Percentiles rank a stretch among this genome's conserved stretches.
Evolutionary conservation across 2,329 filamentous ascomycete species (phyloP).

Genomic region (Phoma herbarum): DNA sequence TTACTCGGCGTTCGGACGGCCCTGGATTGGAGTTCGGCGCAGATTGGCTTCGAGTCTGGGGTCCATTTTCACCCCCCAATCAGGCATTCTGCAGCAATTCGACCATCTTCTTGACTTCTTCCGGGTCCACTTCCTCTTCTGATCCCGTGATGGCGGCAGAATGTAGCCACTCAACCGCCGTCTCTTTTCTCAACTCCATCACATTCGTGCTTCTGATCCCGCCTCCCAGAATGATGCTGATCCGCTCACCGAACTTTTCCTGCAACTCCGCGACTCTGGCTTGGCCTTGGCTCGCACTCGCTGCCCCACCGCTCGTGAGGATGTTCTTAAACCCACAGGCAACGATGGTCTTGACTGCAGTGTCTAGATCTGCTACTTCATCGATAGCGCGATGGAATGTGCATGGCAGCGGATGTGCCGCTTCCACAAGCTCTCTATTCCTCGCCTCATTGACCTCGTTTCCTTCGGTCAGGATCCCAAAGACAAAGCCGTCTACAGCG

Average conservation of each 20-base stretch:
- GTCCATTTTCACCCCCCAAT: neutral
- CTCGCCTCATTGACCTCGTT: conserved; percentile 52
- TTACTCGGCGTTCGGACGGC: neutral
- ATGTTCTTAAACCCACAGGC: conserved; percentile 57
- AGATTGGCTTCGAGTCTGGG: neutral
- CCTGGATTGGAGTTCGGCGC: neutral
- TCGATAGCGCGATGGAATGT: conserved; percentile 67
- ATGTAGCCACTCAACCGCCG: conserved; percentile 53
- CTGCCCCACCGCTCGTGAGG: conserved; percentile 59
- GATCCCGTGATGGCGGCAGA: conserved; percentile 54
- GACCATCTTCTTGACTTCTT: conserved; percentile 37
- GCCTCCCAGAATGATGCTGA: conserved; percentile 61
- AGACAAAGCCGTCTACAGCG: conserved; percentile 60
- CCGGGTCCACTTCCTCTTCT: conserved; percentile 44
- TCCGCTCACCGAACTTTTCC: conserved; percentile 36
- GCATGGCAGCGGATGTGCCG: conserved; percentile 56
- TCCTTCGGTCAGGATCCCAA: conserved; percentile 56
- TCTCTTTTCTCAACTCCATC: conserved; percentile 39
- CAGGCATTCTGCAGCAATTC: conserved; percentile 7
- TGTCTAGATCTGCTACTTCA: conserved; percentile 41
- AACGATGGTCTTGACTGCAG: conserved; percentile 51
- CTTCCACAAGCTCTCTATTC: conserved; percentile 54
- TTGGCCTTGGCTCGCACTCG: conserved; percentile 48
- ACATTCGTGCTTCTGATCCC: conserved; percentile 60
- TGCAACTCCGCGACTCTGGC: conserved; percentile 46